Evolutionary conservation across 2,329 filamentous ascomycete genomes (phyloP).

Genomic region (Monosporascus ibericus): DNA sequence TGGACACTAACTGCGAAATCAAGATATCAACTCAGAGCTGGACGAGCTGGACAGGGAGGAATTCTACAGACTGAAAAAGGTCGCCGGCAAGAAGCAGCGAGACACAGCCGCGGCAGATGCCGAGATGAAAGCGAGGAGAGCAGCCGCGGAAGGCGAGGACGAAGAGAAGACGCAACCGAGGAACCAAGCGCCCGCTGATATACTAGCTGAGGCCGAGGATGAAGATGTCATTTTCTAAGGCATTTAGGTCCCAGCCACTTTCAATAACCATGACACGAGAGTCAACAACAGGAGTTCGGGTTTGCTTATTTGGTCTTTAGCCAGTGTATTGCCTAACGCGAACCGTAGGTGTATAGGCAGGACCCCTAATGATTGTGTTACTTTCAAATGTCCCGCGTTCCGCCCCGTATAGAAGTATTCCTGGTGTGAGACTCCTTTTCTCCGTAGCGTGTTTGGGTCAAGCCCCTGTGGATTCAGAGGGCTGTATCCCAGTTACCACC

Average conservation of each 20-base stretch:
- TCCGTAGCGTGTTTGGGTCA: too few species aligned
- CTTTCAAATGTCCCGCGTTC: background rate
- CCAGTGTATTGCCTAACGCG: background rate
- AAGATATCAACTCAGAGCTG: slow-evolving; percentile 94
- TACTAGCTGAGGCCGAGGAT: slow-evolving; percentile 71
- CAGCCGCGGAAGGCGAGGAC: slow-evolving; percentile 36
- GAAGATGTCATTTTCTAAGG: slow-evolving; percentile 78
- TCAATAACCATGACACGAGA: background rate
- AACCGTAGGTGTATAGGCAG: background rate
- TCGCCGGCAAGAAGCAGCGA: slow-evolving; percentile 76
- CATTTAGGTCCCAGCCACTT: background rate
- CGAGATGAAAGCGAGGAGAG: slow-evolving; percentile 69
- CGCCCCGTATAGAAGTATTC: too few species aligned
- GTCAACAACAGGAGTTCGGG: background rate
- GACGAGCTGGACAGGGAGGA: slow-evolving; percentile 97
- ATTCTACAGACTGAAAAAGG: slow-evolving; percentile 96
- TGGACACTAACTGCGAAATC: slow-evolving; percentile 7
- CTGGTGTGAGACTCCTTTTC: too few species aligned
- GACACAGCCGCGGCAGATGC: slow-evolving; percentile 67
- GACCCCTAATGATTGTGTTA: background rate
- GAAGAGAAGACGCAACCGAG: slow-evolving; percentile 32
- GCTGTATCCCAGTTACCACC: too few species aligned
- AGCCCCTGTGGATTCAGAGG: too few species aligned
- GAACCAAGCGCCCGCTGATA: slow-evolving; percentile 48
- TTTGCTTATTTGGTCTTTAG: background rate